Evolutionary conservation across 208 protist species (phyloP), one percentile per base, ranked within the genome.

Genomic region (Acanthamoeba healyi): DNA sequence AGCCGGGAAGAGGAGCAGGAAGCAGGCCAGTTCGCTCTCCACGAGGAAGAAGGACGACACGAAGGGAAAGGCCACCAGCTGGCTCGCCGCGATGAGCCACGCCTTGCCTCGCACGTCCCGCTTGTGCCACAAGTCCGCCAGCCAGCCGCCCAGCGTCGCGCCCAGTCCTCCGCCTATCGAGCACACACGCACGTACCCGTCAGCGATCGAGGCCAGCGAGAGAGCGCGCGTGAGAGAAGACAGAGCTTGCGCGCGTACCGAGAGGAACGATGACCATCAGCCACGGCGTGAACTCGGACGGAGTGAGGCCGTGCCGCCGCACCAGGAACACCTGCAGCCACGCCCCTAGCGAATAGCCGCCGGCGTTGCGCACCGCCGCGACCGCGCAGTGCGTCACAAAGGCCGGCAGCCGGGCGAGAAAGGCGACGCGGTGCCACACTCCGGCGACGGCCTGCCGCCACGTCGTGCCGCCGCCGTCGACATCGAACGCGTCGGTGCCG

Each of bases 261-360:
- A 79, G 36, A n/a, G 67, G 67, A 12, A 79, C 38, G 32, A 79
- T 79, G 67, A 40, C 67, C 32, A 79, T 79, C 9, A 79, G 67
- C 67, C 67, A 79, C 22, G 67, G 32, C 9, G 67, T 42, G 38
- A 79, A 79, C 17, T 79, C 67, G 15, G 67, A 36, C 32, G 67
- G 67, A 19, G 32, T 79, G 36, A 79, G 38, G 32, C 67, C 67
- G 67, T 79, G 67, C 29, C 32, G 36, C 15, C 67, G 67, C 67
- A 79, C 67, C 67, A 79, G 38, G 22, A 79, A 79, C 29, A 79
- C 67, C 38, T 79, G 67, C 38, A 79, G 67, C 67, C 67, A 79
- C 15, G 36, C 67, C 67, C 67, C 67, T 15, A 79, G 67, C 67
- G 67, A 1, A 24, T 79, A 79, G 14, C 67, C 67, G 15, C 67